Evolutionary conservation across 2,329 filamentous ascomycete genomes (phyloP).

Genomic region (Exophiala aquamarina): DNA sequence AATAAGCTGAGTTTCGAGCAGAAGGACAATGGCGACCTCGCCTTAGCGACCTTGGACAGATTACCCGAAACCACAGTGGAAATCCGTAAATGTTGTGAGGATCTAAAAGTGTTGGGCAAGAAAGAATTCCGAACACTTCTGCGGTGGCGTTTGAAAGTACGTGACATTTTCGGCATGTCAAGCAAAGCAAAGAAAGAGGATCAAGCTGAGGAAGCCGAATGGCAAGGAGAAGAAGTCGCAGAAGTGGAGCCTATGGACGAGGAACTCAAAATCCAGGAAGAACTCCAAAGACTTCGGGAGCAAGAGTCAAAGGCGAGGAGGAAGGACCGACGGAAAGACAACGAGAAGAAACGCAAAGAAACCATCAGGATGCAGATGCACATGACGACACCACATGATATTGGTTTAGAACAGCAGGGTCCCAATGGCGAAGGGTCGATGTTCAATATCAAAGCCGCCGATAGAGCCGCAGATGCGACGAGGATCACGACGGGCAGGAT

Average conservation of each 20-base stretch:
- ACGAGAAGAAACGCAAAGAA: constrained; percentile 91
- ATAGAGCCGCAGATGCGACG: constrained; percentile 69
- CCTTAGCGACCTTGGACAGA: constrained; percentile 79
- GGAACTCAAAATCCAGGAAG: constrained; percentile 84
- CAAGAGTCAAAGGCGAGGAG: constrained; percentile 74
- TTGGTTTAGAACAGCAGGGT: constrained; percentile 84
- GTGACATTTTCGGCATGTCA: constrained; percentile 82
- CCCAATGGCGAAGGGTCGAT: constrained; percentile 78
- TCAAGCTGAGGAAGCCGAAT: constrained; percentile 35
- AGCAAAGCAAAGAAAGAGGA: constrained; percentile 43
- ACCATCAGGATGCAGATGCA: constrained; percentile 96
- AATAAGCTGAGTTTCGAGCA: constrained; percentile 85
- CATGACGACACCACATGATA: constrained; percentile 94
- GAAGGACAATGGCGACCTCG: constrained; percentile 76
- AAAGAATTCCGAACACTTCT: constrained; percentile 92
- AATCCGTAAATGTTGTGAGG: constrained; percentile 73
- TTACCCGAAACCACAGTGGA: constrained; percentile 84
- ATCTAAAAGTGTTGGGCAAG: constrained; percentile 85
- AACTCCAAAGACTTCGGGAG: constrained; percentile 79
- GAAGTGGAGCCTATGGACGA: constrained; percentile 91
- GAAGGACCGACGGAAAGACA: constrained; percentile 80
- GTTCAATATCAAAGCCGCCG: constrained; percentile 80
- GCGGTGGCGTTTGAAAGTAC: constrained; percentile 83
- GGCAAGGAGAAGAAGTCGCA: constrained; percentile 68
- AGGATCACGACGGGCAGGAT: constrained; percentile 77